Conservation (phyloP, 768 basidiomycete species). For the Leccinum pellstonianum region DNA sequence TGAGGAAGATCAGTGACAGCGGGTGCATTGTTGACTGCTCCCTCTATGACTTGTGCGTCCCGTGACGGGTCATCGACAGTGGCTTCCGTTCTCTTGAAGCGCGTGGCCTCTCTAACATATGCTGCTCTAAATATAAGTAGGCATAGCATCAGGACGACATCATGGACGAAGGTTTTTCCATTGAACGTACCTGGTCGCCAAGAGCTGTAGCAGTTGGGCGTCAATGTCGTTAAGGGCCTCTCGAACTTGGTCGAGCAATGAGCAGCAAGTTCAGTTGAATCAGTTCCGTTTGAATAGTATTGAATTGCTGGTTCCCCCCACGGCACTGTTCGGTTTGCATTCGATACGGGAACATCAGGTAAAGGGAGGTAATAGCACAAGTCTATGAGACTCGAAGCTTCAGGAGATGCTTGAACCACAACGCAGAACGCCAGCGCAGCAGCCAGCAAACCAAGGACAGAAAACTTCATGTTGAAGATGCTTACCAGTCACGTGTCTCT, state of each 20-base stretch:
- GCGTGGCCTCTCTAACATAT: conserved; percentile 27
- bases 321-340: conserved; percentile 19
- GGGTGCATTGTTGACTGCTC: conserved; percentile 18
- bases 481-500: too few species aligned
- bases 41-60: conserved; percentile 21
- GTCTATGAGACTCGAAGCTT: neutral
- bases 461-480: conserved; percentile 26
- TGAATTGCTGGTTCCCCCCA: conserved; percentile 25
- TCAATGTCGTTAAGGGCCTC: conserved; percentile 19
- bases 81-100: conserved; percentile 23
- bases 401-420: neutral
- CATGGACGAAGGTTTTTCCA: too few species aligned
- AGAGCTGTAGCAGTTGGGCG: conserved; percentile 17
- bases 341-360: conserved; percentile 14
- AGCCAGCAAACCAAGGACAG: too few species aligned
- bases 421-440: too few species aligned
- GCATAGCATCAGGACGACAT: neutral
- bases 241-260: conserved; percentile 23
- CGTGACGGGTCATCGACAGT: conserved; percentile 14
- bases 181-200: conserved; percentile 18
- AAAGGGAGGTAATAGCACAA: conserved; percentile 20
- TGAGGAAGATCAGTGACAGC: conserved; percentile 19
- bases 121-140: conserved; percentile 11
- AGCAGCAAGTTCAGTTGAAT: conserved; percentile 17
- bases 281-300: conserved; percentile 17